Percentiles rank a stretch among this genome's conserved stretches.
phyloP scores from a whole-genome alignment of 306 rosid species.

The Corylus americana region DNA sequence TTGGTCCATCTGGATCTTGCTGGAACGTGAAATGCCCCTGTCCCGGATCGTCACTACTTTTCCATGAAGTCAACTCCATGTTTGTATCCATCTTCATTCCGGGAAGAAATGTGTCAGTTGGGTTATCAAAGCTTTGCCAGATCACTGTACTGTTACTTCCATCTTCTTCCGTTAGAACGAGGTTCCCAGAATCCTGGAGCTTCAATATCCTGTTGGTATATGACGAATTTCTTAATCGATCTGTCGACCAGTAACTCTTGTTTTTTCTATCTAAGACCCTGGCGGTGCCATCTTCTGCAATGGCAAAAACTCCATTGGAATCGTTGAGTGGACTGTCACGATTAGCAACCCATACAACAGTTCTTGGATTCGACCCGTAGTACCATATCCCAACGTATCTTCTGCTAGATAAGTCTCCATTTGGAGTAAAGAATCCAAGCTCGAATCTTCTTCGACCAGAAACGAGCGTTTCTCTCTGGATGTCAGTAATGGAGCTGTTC shows the following conservation, averaged over 20 bases:
- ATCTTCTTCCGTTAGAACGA: constrained; percentile 19
- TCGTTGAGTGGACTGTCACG: constrained; percentile 3
- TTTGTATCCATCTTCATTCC: constrained; percentile 38
- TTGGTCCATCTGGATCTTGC: background rate
- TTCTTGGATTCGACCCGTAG: background rate
- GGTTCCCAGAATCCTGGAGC: constrained; percentile 50
- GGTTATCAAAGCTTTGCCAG: constrained; percentile 53
- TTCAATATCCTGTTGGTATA: constrained; percentile 3
- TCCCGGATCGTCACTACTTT: background rate
- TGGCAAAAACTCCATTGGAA: constrained; percentile 25
- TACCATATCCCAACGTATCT: constrained; percentile 51
- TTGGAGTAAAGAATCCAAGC: constrained; percentile 42
- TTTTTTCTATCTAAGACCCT: constrained; percentile 8
- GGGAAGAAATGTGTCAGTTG: constrained; percentile 54
- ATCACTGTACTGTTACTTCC: background rate
- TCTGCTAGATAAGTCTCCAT: background rate
- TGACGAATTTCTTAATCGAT: background rate
- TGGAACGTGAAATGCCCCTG: constrained; percentile 17
- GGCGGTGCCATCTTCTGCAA: constrained; percentile 32
- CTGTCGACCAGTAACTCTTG: constrained; percentile 15
- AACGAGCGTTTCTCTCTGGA: constrained; percentile 12
- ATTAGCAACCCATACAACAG: constrained; percentile 59
- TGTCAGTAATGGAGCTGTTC: background rate
- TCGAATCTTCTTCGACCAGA: constrained; percentile 29
- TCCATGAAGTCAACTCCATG: constrained; percentile 37